Base-by-base conservation (phyloP, 805 yeast species). In the Tetrapisispora taiwanensis region DNA sequence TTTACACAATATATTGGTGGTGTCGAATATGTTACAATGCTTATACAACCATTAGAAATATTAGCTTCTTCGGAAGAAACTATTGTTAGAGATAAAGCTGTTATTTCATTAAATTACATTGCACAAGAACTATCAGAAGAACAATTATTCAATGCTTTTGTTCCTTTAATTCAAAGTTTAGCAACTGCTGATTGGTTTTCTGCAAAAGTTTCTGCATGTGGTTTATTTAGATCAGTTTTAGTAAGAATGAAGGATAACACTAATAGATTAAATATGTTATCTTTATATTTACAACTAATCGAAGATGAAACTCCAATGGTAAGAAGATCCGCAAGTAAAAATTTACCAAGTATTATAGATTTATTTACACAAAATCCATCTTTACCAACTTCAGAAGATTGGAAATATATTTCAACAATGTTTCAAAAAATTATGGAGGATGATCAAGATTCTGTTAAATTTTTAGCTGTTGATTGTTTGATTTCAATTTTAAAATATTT, bases 251-350 rank as follows among this genome's bases (percentile, higher is more conserved):
- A 56, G 45, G 73, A 75, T 49, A 69, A 75, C n/a, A 60, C 66
- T 2, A 63, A 70, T 35, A 72, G 92, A 62, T 72, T 72, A 36
- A 80, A 78, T 41, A 70, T 92, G 48, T 71, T 88, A 49, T 71
- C 74, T 35, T 65, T 81, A 36, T 90, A 81, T 63, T 70, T 76
- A 47, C 83, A 79, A 52, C 71, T 92, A 53, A 76, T 84, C 41
- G 76, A 75, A 51, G 97, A 92, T 64, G 98, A 92, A 46, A 85
- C 95, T n/a, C 98, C 99, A 49, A 88, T 92, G 96, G 97, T 92
- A 19, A 80, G 96, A 66, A 81, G 97, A 61, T 83, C 95, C 10
- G 94, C 97, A n/a, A 97, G 95, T 7, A 77, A 78, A 35, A 77
- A 83, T 57, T 73, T 92, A 53, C 96, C 98, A 4, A 69, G 64